Percentiles rank a stretch among this genome's conserved stretches.
phyloP scores from a whole-genome alignment of 805 yeast species.

The Candida mattraensis region DNA sequence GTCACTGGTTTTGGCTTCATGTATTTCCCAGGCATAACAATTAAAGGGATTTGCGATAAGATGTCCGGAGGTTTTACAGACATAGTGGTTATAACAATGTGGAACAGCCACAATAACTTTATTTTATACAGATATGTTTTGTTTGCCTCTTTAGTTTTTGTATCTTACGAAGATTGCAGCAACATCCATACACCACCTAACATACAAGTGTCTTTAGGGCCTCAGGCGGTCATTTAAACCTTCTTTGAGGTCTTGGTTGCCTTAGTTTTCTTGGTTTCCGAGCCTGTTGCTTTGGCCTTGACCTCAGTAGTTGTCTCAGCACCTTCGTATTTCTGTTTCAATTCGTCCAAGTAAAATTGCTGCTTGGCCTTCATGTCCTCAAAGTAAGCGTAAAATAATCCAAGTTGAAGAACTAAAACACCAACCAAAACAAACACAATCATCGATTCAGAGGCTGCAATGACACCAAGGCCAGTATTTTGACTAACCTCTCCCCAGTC shows the following conservation, averaged over 20 bases:
- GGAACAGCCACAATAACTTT: constrained; percentile 15
- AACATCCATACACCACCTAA: background rate
- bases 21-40: constrained; percentile 27
- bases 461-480: constrained; percentile 82
- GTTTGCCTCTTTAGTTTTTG: background rate
- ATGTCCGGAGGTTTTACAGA: too few species aligned
- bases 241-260: constrained; percentile 24
- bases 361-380: constrained; percentile 29
- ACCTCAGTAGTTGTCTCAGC: constrained; percentile 8
- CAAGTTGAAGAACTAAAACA: constrained; percentile 81
- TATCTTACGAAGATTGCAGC: background rate
- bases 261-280: constrained; percentile 21
- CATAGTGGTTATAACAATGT: too few species aligned
- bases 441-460: constrained; percentile 86
- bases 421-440: constrained; percentile 71
- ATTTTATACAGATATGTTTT: constrained; percentile 4
- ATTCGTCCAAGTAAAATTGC: constrained; percentile 27
- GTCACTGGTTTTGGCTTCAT: constrained; percentile 24
- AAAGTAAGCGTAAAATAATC: constrained; percentile 73
- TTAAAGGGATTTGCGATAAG: constrained; percentile 30
- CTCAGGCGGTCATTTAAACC: constrained; percentile 14
- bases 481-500: constrained; percentile 94
- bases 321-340: constrained; percentile 22
- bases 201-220: constrained; percentile 1
- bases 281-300: constrained; percentile 19